Evolutionary conservation across 1,284 basidiomycete species (phyloP).

Genomic region (Ustilago vetiveriae): DNA sequence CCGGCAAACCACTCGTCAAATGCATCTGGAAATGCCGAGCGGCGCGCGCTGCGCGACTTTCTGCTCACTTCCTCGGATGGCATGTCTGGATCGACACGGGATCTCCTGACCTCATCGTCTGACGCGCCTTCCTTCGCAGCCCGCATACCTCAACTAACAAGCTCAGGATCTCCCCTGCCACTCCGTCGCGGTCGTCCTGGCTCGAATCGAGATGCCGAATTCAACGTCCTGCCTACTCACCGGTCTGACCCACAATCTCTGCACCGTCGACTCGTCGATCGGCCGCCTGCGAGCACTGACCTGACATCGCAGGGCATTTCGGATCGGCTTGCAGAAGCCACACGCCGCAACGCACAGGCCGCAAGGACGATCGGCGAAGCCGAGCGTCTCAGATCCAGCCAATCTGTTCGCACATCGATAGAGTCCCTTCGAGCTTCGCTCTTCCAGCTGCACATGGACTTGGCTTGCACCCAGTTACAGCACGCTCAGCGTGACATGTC

Average conservation of each 20-base stretch:
- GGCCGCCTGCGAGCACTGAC: not conserved
- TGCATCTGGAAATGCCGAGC: not conserved
- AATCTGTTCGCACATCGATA: conserved; percentile 32
- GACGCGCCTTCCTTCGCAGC: not conserved
- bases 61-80: conserved; percentile 3
- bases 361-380: conserved; percentile 28
- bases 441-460: conserved; percentile 31
- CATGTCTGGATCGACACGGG: conserved; percentile 1
- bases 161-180: not conserved
- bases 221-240: not conserved
- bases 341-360: conserved; percentile 33
- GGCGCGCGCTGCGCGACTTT: conserved; percentile 13
- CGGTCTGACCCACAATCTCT: not conserved
- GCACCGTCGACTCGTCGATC: not conserved
- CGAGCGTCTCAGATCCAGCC: conserved; percentile 28
- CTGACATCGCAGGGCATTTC: conserved; percentile 17
- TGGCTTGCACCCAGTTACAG: conserved; percentile 31
- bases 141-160: not conserved
- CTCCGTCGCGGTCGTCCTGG: not conserved
- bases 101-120: not conserved
- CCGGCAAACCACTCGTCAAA: conserved; percentile 1
- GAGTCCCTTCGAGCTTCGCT: conserved; percentile 38
- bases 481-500: not conserved
- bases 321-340: conserved; percentile 21
- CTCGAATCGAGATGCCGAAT: not conserved